phyloP scores from a whole-genome alignment of 169 alveolate species.

The Cryptosporidium canis region DNA sequence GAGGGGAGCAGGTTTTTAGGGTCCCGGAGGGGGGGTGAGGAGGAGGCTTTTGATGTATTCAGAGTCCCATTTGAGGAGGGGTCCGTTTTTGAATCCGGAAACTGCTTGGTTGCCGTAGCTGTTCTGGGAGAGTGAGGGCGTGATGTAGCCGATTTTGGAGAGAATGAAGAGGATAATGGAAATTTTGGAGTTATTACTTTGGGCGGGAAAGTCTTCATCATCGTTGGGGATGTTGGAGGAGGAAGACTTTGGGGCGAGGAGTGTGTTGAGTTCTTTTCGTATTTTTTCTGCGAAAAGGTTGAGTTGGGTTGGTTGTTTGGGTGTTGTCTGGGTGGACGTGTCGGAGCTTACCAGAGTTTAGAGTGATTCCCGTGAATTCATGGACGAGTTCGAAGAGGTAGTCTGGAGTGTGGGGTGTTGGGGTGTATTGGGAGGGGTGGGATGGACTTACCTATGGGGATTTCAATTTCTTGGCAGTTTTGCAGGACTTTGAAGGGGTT shows the following conservation, averaged over 20 bases:
- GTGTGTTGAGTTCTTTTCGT: not conserved
- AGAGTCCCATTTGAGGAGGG: slow-evolving; percentile 48
- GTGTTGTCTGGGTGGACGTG: not conserved
- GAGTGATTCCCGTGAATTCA: slow-evolving; percentile 17
- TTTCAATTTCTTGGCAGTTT: slow-evolving; percentile 27
- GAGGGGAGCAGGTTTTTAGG: too few species aligned
- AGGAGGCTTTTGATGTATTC: not conserved
- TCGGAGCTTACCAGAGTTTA: slow-evolving; percentile 21
- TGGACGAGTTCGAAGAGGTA: slow-evolving; percentile 26
- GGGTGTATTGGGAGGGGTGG: not conserved
- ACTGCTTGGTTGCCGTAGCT: not conserved
- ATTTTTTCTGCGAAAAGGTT: slow-evolving; percentile 1
- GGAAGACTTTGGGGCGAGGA: not conserved
- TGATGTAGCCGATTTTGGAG: slow-evolving; percentile 19
- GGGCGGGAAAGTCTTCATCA: not conserved
- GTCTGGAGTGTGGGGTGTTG: not conserved
- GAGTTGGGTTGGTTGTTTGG: too few species aligned
- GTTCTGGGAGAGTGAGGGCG: not conserved
- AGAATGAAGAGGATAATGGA: slow-evolving; percentile 29
- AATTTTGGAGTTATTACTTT: not conserved
- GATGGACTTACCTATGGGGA: slow-evolving; percentile 26
- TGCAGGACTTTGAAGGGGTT: not conserved
- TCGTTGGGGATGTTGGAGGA: not conserved
- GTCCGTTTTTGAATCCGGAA: slow-evolving; percentile 54
- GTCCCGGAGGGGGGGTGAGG: not conserved